Evolutionary conservation across 2,329 filamentous ascomycete species (phyloP), one percentile per base, ranked within the genome.

Genomic region (Cytospora leucostoma): DNA sequence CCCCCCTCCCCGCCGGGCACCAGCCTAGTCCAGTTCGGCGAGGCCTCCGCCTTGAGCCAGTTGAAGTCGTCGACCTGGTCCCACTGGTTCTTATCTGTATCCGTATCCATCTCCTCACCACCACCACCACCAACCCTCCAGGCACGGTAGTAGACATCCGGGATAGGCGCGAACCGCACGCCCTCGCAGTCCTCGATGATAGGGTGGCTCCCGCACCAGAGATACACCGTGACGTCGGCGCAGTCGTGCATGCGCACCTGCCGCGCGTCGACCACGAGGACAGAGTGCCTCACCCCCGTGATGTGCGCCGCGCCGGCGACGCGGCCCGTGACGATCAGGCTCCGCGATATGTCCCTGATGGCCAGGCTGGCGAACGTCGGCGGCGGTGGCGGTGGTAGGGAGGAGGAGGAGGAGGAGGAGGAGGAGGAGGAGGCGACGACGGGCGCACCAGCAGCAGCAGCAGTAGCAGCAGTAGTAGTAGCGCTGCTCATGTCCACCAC

Each of bases 41-140:
- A 97, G 35, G 86, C 86, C 63, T 91, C 92, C 17, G 85, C 82
- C 75, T 93, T 96, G 67, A 97, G 84, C 95, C 95, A 98, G 77
- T 96, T 96, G 81, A 99, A 99, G 74, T 99, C 95, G 74, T 98
- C 92, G 17, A 98, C 91, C 71, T 95, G 87, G 69, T 93, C 84
- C 92, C 92, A 99, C 70, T 90, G 85, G 73, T 96, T 94, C 63
- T 77, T 76, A 4, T 71, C 68, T 1, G 69, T 61, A 10, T 74
- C 69, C 11, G 72, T 71, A 10, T n/a, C 27, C 27, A 27, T 27
- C 27, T 3, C 27, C 27, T 7, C 40, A 10, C 7, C 40, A 19
- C 40, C 37, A 15, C 11, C 37, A 15, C 37, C 37, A 15, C 37
- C 12, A 17, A 17, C 17, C 40, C n/a, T 73, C 69, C 49, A 74